Evolutionary conservation across 352 stramenopile species (phyloP).

Genomic region (Phytophthora tentaculata): DNA sequence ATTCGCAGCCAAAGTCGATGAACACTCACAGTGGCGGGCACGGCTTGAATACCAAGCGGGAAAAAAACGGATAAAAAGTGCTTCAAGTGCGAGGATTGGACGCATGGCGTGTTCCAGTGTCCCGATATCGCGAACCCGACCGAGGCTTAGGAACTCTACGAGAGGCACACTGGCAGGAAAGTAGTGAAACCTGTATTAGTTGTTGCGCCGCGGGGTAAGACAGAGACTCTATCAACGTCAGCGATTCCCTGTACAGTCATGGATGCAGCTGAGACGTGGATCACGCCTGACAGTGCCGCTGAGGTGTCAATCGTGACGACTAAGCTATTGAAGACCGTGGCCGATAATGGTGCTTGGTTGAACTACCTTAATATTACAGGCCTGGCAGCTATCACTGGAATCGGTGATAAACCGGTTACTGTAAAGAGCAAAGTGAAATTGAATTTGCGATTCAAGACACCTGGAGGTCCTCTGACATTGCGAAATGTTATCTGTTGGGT

Average conservation of each 20-base stretch:
- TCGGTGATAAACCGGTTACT: neutral
- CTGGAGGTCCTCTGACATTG: neutral
- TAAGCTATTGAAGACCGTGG: constrained; percentile 4
- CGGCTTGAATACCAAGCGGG: neutral
- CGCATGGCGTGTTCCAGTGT: neutral
- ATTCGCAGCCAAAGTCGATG: too few species aligned
- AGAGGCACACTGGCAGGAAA: neutral
- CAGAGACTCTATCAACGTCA: neutral
- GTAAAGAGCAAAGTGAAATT: neutral
- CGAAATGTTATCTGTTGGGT: constrained; percentile 13
- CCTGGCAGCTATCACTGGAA: neutral
- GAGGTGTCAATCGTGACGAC: neutral
- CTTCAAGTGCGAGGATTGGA: neutral
- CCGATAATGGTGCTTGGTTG: neutral
- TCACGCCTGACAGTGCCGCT: neutral
- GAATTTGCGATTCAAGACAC: neutral
- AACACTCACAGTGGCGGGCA: neutral
- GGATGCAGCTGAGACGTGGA: neutral
- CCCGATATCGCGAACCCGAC: neutral
- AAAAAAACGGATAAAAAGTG: neutral
- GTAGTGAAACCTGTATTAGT: neutral
- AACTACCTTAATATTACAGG: neutral
- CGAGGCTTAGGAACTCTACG: neutral
- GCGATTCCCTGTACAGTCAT: neutral
- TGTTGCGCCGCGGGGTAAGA: too few species aligned